phyloP scores from a whole-genome alignment of 768 basidiomycete genomes.

The Kockovaella imperatae region DNA sequence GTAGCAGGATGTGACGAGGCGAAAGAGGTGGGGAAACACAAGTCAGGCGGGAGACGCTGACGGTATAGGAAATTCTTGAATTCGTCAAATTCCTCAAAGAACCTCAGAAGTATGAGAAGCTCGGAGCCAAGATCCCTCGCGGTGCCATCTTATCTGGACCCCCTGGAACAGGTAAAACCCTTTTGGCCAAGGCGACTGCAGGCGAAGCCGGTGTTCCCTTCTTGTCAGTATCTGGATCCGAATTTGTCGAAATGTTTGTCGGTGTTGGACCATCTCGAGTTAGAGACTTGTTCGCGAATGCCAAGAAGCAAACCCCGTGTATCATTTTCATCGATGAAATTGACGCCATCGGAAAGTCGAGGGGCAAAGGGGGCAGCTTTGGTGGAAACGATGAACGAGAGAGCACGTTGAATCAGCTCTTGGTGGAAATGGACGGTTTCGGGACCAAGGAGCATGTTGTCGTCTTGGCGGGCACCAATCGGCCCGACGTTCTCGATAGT shows the following conservation, averaged over 20 bases:
- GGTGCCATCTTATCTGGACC: constrained; percentile 46
- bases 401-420: constrained; percentile 89
- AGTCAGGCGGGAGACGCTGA: not conserved
- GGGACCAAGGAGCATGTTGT: constrained; percentile 95
- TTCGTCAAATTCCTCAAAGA: constrained; percentile 99
- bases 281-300: constrained; percentile 91
- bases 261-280: constrained; percentile 97
- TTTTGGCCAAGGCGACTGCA: constrained; percentile 95
- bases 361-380: constrained; percentile 66
- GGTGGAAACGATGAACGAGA: constrained; percentile 98
- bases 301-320: constrained; percentile 94
- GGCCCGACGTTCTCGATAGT: constrained; percentile 90
- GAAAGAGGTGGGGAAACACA: constrained; percentile 56
- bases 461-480: constrained; percentile 90
- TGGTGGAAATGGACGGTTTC: constrained; percentile 99
- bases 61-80: constrained; percentile 83
- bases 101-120: constrained; percentile 83
- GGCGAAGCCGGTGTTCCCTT: constrained; percentile 97
- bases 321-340: constrained; percentile 99
- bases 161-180: constrained; percentile 95
- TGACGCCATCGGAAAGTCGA: constrained; percentile 93
- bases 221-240: constrained; percentile 95
- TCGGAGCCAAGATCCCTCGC: constrained; percentile 82
- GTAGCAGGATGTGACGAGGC: constrained; percentile 99
- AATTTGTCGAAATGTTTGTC: constrained; percentile 99